A percentile compares a stretch with the other conserved stretches of the same genome.
Conservation (phyloP, 805 yeast species). For the Hanseniaspora meyeri region DNA sequence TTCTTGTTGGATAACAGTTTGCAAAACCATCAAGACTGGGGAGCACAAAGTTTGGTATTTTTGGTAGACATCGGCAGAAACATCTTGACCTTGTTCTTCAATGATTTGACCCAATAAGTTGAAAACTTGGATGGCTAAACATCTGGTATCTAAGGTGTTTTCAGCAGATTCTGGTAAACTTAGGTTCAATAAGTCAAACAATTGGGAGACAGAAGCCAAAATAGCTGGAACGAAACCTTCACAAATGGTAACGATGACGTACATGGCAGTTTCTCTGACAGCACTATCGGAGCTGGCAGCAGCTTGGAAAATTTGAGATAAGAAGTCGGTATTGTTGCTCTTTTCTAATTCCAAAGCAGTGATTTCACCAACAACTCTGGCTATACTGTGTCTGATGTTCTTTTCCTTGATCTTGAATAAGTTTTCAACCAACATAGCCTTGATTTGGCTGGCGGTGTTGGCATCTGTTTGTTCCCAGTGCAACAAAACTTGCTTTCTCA, state of each 20-base stretch:
- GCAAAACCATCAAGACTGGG: constrained; percentile 66
- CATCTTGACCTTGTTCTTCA: constrained; percentile 44
- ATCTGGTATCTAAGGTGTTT: constrained; percentile 59
- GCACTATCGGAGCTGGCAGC: constrained; percentile 40
- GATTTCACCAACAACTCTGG: constrained; percentile 80
- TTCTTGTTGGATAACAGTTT: constrained; percentile 54
- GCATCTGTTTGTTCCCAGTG: constrained; percentile 49
- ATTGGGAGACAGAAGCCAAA: constrained; percentile 46
- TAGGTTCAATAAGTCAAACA: constrained; percentile 55
- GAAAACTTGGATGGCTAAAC: constrained; percentile 70
- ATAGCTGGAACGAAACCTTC: constrained; percentile 57
- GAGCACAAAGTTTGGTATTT: constrained; percentile 61
- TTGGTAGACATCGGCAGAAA: constrained; percentile 34
- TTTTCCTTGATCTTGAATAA: constrained; percentile 54
- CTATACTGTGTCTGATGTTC: constrained; percentile 72
- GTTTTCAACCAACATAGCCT: constrained; percentile 52
- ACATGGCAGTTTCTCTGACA: constrained; percentile 71
- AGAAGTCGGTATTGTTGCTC: constrained; percentile 61
- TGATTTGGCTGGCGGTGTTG: constrained; percentile 45
- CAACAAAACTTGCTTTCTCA: constrained; percentile 63
- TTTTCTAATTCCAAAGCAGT: constrained; percentile 63
- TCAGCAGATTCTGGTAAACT: constrained; percentile 48
- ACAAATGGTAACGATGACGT: constrained; percentile 60
- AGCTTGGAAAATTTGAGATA: constrained; percentile 57
- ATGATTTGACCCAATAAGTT: constrained; percentile 52